Evolutionary conservation across 2,329 filamentous ascomycete species (phyloP), one percentile per base, ranked within the genome.

Genomic region (Talaromyces sp.): DNA sequence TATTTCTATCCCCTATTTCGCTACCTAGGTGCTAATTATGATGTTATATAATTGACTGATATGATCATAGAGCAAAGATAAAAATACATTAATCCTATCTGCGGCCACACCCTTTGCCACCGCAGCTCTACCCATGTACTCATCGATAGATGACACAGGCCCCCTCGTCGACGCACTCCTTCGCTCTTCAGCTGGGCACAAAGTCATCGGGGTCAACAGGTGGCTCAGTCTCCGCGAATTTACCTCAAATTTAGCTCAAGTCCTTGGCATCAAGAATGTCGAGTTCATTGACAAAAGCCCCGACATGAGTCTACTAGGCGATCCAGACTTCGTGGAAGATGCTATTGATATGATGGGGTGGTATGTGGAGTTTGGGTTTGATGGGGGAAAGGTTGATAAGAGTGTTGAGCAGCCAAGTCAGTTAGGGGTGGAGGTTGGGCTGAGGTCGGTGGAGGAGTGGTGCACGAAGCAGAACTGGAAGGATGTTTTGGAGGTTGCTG

Each of bases 381-480:
- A 61, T 61, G 59, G 59, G 9, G 43, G 31, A 5, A 60, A 60
- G 3, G 43, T 60, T 27, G 58, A 60, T 39, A 60, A 60, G n/a
- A 49, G 31, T 43, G 22, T 60, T 27, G n/a, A 47, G n/a, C 58
- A 60, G 11, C 58, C 41, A 3, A 22, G 43, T 49, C 43, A 60
- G 37, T 37, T 49, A n/a, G 43, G 31, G 1, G 31, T 50, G n/a
- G 24, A 27, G 13, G 10, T 60, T 41, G 4, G 13, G 43, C 10
- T 60, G 31, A 33, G 4, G 9, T 60, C 58, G 6, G 58, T 60
- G 41, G 47, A 60, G 16, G 19, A 49, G 31, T 60, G 58, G 58
- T 49, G 43, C 31, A 47, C 5, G 11, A 60, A 60, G 58, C 58
- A 60, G 37, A 19, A 50, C 7, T 60, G 58, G 58, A 31, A 50